Conservation (phyloP, 495 filamentous ascomycete species). For the Tuber borchii region DNA sequence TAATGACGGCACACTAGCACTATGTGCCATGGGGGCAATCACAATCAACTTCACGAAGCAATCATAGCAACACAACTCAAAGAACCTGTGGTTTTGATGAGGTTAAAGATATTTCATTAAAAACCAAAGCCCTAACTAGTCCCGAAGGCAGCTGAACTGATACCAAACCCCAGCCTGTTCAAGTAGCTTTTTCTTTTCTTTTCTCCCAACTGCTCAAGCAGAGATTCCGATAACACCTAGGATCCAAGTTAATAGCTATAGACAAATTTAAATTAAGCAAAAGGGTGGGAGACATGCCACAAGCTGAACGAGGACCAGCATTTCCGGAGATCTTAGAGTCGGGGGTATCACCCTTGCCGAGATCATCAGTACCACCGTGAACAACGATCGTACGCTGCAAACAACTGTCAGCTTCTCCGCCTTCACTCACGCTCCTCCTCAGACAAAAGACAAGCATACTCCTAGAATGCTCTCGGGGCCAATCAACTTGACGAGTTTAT, state of each 20-base stretch:
- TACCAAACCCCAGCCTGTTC: background rate
- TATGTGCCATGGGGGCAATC: background rate
- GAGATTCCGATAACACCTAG: constrained; percentile 85
- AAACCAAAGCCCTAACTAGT: background rate
- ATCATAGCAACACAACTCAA: background rate
- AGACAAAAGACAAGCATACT: constrained; percentile 51
- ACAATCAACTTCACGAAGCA: background rate
- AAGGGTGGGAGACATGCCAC: constrained; percentile 55
- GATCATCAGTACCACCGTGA: constrained; percentile 90
- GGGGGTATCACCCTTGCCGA: constrained; percentile 80
- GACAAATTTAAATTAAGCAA: constrained; percentile 7
- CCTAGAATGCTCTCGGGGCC: constrained; percentile 92
- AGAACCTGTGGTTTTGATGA: background rate
- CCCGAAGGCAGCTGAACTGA: background rate
- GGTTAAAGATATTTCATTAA: background rate
- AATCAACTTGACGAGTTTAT: constrained; percentile 85
- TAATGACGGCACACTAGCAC: background rate
- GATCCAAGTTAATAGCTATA: background rate
- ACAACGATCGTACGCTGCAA: constrained; percentile 83
- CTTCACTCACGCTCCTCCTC: background rate
- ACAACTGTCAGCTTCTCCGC: constrained; percentile 19
- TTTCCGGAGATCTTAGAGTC: constrained; percentile 98
- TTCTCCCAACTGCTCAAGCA: constrained; percentile 42
- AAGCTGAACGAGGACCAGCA: constrained; percentile 84
- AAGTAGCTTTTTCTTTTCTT: background rate